Evolutionary conservation across 371 early-diverging fungal species (phyloP).

Genomic region (Funneliformis caledonium): DNA sequence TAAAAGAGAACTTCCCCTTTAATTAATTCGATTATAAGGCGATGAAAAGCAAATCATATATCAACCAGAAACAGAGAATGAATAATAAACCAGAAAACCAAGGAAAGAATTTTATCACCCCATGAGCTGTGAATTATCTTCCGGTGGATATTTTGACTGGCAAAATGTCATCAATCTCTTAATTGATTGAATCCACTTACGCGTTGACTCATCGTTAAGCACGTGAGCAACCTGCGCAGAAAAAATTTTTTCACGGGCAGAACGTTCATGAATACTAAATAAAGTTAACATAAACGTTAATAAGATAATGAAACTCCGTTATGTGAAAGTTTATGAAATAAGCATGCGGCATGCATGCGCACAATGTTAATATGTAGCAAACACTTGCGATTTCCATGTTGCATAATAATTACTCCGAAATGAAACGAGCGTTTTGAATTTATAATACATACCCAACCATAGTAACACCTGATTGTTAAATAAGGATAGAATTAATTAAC

Average conservation of each 20-base stretch:
- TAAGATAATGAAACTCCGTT: not conserved
- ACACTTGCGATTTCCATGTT: too few species aligned
- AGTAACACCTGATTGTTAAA: slow-evolving; percentile 45
- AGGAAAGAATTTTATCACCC: slow-evolving; percentile 1
- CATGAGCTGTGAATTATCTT: slow-evolving; percentile 44
- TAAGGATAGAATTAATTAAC: not conserved
- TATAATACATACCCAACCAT: slow-evolving; percentile 48
- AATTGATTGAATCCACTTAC: slow-evolving; percentile 98
- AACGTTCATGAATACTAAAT: slow-evolving; percentile 93
- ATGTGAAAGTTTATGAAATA: too few species aligned
- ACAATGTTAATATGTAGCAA: too few species aligned
- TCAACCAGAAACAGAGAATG: not conserved
- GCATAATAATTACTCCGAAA: not conserved
- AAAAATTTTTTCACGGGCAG: slow-evolving; percentile 95
- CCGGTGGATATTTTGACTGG: slow-evolving; percentile 90
- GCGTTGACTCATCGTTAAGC: slow-evolving; percentile 95
- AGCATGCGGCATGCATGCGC: too few species aligned
- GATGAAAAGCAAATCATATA: not conserved
- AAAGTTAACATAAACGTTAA: not conserved
- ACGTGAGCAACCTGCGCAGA: slow-evolving; percentile 95
- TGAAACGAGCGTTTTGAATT: not conserved
- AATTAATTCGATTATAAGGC: not conserved
- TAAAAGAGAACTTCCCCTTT: too few species aligned
- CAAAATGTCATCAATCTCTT: slow-evolving; percentile 96
- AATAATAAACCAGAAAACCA: too few species aligned